Base-by-base conservation (phyloP, 495 filamentous ascomycete species). In the Trichoderma reesei region DNA sequence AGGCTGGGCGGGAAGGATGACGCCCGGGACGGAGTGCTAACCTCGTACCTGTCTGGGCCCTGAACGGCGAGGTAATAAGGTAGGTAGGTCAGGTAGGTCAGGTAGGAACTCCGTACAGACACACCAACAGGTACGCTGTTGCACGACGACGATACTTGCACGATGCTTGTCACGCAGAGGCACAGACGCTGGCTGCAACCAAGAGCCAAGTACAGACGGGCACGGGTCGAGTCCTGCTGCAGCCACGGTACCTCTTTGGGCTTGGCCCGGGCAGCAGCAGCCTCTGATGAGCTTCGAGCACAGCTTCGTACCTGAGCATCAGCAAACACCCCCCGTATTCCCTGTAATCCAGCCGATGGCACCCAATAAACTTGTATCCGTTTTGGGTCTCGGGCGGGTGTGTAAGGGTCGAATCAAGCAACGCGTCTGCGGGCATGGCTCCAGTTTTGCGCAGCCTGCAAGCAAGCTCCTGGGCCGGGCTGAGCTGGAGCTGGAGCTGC, bases 301-400 rank as follows among this genome's bases (percentile, higher is more conserved):
- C n/a, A n/a, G 13, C n/a, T 56, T 56, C 51, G 51, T 56, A 56
- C 51, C 51, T 56, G 51, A 56, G 16, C 31, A 56, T 56, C 46
- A 8, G n/a, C 5, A 6, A 18, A n/a, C n/a, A n/a, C 48, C 20
- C 51, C 20, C 31, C 51, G 51, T 56, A 33, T 56, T 31, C 16
- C 26, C 51, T 56, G 46, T 11, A 10, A 31, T 8, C 18, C 51
- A 14, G 20, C 51, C 51, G 44, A 16, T 48, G 31, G 51, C 51
- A 56, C 13, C 20, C 14, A 56, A 56, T 56, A 56, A 56, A 56
- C 51, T 56, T 56, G 51, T 56, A 14, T 56, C 51, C 34, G 20
- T 14, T 56, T 56, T 56, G 31, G 51, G 51, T 26, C 4, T 56
- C 51, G 51, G 20, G 51, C 14, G 51, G 51, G 46, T 34, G 51